phyloP scores from a whole-genome alignment of 495 filamentous ascomycete species.

The Talaromyces thailandensis region DNA sequence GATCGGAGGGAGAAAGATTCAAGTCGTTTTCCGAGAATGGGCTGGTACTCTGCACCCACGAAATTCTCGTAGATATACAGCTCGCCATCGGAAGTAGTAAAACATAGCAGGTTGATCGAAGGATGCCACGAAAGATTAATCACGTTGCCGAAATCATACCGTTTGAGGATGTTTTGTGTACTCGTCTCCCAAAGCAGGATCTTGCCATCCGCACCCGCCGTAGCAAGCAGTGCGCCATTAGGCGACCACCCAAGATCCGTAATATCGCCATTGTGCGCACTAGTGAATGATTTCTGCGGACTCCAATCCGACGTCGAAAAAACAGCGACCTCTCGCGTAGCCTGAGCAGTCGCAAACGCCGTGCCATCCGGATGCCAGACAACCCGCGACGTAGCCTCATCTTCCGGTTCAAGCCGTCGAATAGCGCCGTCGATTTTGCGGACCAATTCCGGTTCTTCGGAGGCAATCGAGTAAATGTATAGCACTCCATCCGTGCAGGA shows the following conservation, averaged over 20 bases:
- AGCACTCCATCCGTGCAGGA: slow-evolving; percentile 82
- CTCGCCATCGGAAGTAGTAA: slow-evolving; percentile 84
- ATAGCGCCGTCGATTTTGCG: slow-evolving; percentile 82
- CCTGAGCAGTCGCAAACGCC: slow-evolving; percentile 78
- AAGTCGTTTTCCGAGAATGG: slow-evolving; percentile 49
- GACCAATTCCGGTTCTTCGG: slow-evolving; percentile 71
- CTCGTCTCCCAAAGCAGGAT: slow-evolving; percentile 84
- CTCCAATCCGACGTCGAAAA: slow-evolving; percentile 82
- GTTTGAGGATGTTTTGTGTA: slow-evolving; percentile 58
- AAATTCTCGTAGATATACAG: slow-evolving; percentile 81
- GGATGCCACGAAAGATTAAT: slow-evolving; percentile 89
- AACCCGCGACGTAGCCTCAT: slow-evolving; percentile 64
- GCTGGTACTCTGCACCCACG: slow-evolving; percentile 54
- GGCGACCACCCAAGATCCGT: slow-evolving; percentile 88
- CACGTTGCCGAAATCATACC: slow-evolving; percentile 70
- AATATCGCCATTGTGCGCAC: slow-evolving; percentile 76
- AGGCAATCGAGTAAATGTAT: slow-evolving; percentile 78
- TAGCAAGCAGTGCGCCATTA: slow-evolving; percentile 80
- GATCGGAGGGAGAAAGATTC: slow-evolving; percentile 82
- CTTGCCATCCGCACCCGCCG: slow-evolving; percentile 73
- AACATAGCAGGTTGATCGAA: slow-evolving; percentile 73
- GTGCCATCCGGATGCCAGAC: slow-evolving; percentile 94
- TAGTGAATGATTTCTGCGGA: slow-evolving; percentile 64
- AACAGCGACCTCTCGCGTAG: slow-evolving; percentile 77
- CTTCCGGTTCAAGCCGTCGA: slow-evolving; percentile 64